phyloP scores from a whole-genome alignment of 1,139 yeast genomes.

The Geotrichum citri-aurantii region DNA sequence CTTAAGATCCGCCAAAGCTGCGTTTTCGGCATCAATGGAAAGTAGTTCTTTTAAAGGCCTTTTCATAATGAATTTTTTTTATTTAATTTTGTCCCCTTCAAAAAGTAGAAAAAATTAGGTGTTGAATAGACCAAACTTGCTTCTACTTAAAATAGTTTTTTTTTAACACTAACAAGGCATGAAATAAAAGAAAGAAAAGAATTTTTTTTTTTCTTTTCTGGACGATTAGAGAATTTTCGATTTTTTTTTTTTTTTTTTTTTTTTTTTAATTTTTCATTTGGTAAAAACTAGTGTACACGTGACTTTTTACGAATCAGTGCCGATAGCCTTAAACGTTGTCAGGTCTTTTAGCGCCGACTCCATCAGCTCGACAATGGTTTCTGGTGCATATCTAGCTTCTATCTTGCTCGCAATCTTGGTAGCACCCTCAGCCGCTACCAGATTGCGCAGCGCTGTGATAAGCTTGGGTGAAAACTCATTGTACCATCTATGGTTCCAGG shows the following conservation, averaged over 20 bases:
- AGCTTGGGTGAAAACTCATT: constrained; percentile 76
- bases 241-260: neutral
- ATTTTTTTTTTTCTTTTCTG: neutral
- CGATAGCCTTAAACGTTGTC: constrained; percentile 42
- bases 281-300: neutral
- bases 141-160: neutral
- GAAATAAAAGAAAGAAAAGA: neutral
- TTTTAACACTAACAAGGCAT: neutral
- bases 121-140: neutral
- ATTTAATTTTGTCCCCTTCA: neutral
- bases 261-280: neutral
- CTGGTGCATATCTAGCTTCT: constrained; percentile 64
- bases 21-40: constrained; percentile 26
- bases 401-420: constrained; percentile 70
- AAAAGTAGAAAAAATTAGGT: no score
- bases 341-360: constrained; percentile 48
- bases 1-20: neutral
- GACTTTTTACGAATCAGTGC: constrained; percentile 30
- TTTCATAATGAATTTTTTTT: constrained; percentile 20
- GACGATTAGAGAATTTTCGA: neutral
- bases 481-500: constrained; percentile 98
- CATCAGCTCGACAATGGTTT: constrained; percentile 53
- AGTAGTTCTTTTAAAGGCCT: constrained; percentile 31
- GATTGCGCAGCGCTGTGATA: constrained; percentile 48
- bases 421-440: constrained; percentile 71